Evolutionary conservation across 1,284 basidiomycete genomes (phyloP).

Genomic region (Lignosus rhinocerotis): DNA sequence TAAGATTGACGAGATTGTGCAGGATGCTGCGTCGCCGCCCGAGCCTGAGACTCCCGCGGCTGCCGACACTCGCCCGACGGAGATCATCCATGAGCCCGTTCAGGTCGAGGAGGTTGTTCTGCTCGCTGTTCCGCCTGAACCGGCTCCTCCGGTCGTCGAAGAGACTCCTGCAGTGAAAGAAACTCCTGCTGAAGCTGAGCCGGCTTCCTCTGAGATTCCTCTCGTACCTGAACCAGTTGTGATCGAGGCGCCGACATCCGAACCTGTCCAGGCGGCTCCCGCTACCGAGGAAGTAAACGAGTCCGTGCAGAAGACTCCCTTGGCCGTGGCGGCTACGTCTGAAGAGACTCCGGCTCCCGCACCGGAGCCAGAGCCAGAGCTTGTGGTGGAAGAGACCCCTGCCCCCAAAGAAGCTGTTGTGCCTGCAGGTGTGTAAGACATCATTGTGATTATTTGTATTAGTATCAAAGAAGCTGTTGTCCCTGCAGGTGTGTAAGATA

Average conservation of each 20-base stretch:
- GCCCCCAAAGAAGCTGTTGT: not conserved
- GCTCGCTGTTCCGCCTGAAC: not conserved
- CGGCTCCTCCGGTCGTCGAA: not conserved
- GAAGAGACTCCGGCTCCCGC: not conserved
- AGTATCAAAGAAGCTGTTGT: not conserved
- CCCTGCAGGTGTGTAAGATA: not conserved
- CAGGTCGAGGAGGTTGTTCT: constrained; percentile 5
- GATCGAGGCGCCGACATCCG: not conserved
- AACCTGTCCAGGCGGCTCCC: not conserved
- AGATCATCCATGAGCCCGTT: not conserved
- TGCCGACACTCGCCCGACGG: not conserved
- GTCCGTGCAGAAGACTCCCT: not conserved
- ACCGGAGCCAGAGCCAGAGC: not conserved
- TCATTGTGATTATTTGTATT: no score
- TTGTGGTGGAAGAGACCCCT: not conserved
- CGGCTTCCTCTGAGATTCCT: not conserved
- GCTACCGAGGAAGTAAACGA: not conserved
- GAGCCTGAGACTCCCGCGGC: not conserved
- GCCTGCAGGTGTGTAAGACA: not conserved
- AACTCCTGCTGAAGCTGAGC: constrained; percentile 3
- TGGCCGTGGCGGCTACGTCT: not conserved
- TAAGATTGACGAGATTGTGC: constrained; percentile 15
- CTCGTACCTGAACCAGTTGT: not conserved
- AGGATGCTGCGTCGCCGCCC: constrained; percentile 14
- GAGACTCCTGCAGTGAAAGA: not conserved